Evolutionary conservation across 148 eudicot species (phyloP), one percentile per base, ranked within the genome.

Genomic region (Nepenthes mirabilis): DNA sequence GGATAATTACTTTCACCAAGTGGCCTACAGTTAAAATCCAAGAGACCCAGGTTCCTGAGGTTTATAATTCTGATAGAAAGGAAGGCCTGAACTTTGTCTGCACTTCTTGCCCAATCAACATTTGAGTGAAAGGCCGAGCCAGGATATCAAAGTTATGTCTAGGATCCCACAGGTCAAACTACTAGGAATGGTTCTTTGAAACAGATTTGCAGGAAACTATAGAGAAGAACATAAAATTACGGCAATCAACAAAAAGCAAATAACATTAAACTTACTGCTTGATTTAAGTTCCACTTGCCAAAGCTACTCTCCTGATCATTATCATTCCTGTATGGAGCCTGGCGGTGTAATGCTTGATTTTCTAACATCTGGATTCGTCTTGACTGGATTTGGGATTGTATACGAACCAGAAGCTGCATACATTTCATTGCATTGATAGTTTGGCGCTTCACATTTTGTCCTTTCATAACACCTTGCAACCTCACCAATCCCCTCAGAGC

Each of bases 301-400:
- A 40, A 8, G 45, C 45, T 40, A 40, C 45, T 40, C 48, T 45
- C 48, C 8, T 5, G 48, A 11, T 49, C 52, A 6, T 5, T 49
- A n/a, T 79, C 80, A 58, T 88, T 79, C 60, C 59, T 81, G 67
- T 70, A 59, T 65, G 60, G 32, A 57, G 78, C 65, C 74, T 83
- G 86, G 45, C 62, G 87, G 67, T 78, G 84, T 43, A 73, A 70
- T 48, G 93, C 79, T 56, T 84, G 97, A 69, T 77, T 84, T 69
- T 89, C 99, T 57, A 94, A 63, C 91, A 86, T 86, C 66, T 93
- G 95, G 58, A 86, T 79, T 74, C 99, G 74, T 57, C 89, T 71
- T 9, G 99, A 83, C 68, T 80, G 97, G 56, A 94, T 76, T 74
- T 94, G 99, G 33, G 80, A 84, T 68, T 94, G 99, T n/a, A 89